Percentiles rank a stretch among this genome's conserved stretches.
Conservation (phyloP, 2,329 filamentous ascomycete species). For the Amesomyces nigricolor region DNA sequence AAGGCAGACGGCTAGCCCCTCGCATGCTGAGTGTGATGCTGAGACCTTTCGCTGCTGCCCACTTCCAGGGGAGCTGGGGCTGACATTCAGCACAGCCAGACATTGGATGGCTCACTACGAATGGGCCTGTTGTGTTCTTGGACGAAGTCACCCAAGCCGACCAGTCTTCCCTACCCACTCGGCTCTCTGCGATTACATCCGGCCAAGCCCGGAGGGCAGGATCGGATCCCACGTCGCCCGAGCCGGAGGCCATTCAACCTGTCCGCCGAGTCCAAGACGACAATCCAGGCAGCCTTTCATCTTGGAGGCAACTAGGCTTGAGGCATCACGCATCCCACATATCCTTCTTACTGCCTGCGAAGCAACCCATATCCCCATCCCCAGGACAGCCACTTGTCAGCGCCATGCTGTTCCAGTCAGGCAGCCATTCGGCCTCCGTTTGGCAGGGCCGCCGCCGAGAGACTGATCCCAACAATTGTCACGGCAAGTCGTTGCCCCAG, state of each 20-base stretch:
- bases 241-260: background rate
- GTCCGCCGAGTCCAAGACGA: background rate
- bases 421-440: no score
- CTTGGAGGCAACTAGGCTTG: no score
- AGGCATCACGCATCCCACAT: no score
- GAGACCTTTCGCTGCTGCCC: conserved; percentile 10
- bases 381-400: no score
- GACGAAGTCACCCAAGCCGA: no score
- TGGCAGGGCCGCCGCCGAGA: no score
- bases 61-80: background rate
- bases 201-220: background rate
- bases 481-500: no score
- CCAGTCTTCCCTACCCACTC: background rate
- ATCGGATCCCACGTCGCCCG: conserved; percentile 2
- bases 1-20: background rate
- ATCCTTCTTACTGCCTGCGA: no score
- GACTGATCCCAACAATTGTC: no score
- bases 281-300: background rate
- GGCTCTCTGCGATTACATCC: background rate
- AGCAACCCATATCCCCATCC: no score
- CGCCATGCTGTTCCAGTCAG: no score
- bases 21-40: background rate
- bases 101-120: background rate
- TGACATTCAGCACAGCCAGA: background rate
- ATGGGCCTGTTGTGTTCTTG: background rate